Evolutionary conservation across 495 filamentous ascomycete species (phyloP), one percentile per base, ranked within the genome.

Genomic region (Chaetomium tenue): DNA sequence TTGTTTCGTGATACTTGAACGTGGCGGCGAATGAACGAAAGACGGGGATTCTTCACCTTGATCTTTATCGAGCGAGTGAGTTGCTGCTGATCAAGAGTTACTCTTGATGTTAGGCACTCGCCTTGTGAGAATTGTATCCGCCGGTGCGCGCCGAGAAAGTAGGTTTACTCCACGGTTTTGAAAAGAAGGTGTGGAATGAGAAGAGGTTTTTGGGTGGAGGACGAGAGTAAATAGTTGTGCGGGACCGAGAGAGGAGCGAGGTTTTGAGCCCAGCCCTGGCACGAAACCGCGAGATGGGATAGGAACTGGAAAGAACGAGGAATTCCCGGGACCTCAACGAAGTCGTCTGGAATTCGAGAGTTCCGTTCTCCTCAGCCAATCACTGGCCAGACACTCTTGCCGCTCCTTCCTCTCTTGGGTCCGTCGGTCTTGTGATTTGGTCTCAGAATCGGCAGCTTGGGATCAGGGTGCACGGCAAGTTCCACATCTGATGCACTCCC

Each of bases 41-140:
- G 60, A 55, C 48, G 51, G 50, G 60, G 51, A 55, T 55, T 62
- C 60, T 62, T 62, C 60, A 62, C 60, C 60, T 62, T 25, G 48
- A 7, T 28, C 58, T 60, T 0, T 18, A 25, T 18, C 57, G 57
- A 57, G n/a, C 16, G 40, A 60, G 57, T 18, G n/a, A 23, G 30
- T 22, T 37, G 16, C 20, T 23, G 48, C 33, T 5, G 30, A 47
- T 37, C 20, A 51, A 55, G 51, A 54, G 5, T 22, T 20, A 6
- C 18, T 28, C 50, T 47, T 51, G 50, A 46, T 46, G 4, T 23
- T 1, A 33, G 39, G 60, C 50, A 44, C 50, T 62, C 53, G 60
- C 51, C 60, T 13, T 26, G 39, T 13, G 26, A 62, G 60, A 55
- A 55, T 33, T 30, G 60, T 13, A 23, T 37, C 33, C 50, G 59